A percentile compares a stretch with the other conserved stretches of the same genome.
phyloP scores from a whole-genome alignment of 352 stramenopile genomes.

The Sclerospora graminicola region DNA sequence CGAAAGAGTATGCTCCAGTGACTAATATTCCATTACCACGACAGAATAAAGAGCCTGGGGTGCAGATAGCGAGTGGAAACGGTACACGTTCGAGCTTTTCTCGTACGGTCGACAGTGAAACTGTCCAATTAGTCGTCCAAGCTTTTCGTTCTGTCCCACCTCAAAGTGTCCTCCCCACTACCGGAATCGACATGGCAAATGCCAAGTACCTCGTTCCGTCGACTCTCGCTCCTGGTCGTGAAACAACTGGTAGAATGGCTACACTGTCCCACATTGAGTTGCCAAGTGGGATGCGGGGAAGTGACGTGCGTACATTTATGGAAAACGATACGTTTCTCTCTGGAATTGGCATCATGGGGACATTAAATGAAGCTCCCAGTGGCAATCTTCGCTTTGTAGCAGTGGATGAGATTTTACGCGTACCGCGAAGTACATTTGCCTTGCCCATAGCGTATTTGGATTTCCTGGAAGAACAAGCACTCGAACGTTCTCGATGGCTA shows the following conservation, averaged over 20 bases:
- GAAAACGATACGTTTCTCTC: constrained; percentile 62
- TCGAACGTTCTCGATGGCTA: constrained; percentile 40
- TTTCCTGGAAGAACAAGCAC: constrained; percentile 53
- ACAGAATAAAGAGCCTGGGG: constrained; percentile 7
- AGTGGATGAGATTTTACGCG: constrained; percentile 69
- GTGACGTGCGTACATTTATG: constrained; percentile 32
- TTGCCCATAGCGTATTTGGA: constrained; percentile 66
- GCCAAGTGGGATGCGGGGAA: constrained; percentile 12
- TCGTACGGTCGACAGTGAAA: constrained; percentile 21
- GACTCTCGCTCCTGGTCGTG: constrained; percentile 27
- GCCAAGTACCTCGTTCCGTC: constrained; percentile 71
- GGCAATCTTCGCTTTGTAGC: constrained; percentile 40
- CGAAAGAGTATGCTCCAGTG: constrained; percentile 18
- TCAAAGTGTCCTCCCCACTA: constrained; percentile 44
- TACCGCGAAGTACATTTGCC: constrained; percentile 61
- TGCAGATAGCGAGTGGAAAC: not conserved
- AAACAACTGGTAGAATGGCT: constrained; percentile 16
- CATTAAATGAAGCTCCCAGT: constrained; percentile 19
- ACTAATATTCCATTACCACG: constrained; percentile 7
- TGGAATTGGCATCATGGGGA: constrained; percentile 13
- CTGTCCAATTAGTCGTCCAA: constrained; percentile 41
- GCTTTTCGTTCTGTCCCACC: constrained; percentile 36
- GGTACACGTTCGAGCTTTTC: constrained; percentile 6
- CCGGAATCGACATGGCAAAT: constrained; percentile 61
- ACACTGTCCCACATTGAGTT: constrained; percentile 11